phyloP scores from a whole-genome alignment of 2,329 filamentous ascomycete species.

The Neobulgaria alba region DNA sequence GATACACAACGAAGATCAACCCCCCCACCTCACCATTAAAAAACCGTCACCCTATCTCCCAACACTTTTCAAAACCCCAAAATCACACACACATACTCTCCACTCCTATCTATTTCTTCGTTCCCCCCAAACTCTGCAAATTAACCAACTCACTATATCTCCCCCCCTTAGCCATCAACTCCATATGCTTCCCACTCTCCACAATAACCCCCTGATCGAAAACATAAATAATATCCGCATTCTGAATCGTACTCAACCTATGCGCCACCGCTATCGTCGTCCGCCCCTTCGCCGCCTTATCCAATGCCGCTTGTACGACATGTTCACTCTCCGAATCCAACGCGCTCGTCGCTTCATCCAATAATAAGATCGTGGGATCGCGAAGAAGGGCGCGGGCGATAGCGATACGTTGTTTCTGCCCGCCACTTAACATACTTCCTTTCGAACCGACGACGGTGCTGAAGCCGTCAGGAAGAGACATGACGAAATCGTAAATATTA shows the following conservation, averaged over 20 bases:
- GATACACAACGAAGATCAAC: no score
- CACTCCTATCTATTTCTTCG: not conserved
- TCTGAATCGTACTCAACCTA: slow-evolving; percentile 84
- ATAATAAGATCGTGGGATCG: slow-evolving; percentile 78
- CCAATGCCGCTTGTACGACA: slow-evolving; percentile 71
- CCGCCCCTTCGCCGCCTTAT: slow-evolving; percentile 72
- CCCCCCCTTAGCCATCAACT: slow-evolving; percentile 61
- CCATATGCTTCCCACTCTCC: slow-evolving; percentile 72
- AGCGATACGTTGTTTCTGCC: slow-evolving; percentile 82
- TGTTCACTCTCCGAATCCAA: slow-evolving; percentile 71
- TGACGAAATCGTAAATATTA: slow-evolving; percentile 86
- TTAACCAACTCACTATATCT: slow-evolving; percentile 74
- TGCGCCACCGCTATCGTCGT: slow-evolving; percentile 95
- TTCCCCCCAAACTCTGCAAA: slow-evolving; percentile 65
- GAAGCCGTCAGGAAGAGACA: slow-evolving; percentile 72
- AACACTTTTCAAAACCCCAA: no score
- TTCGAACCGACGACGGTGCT: slow-evolving; percentile 78
- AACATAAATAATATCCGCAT: slow-evolving; percentile 93
- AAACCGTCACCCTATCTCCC: no score
- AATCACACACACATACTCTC: no score
- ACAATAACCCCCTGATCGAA: slow-evolving; percentile 84
- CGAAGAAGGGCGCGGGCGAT: slow-evolving; percentile 86
- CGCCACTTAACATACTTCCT: slow-evolving; percentile 72
- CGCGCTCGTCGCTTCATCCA: slow-evolving; percentile 74
- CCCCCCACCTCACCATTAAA: no score